Evolutionary conservation across 768 basidiomycete species (phyloP).

Genomic region (Hericium coralloides): DNA sequence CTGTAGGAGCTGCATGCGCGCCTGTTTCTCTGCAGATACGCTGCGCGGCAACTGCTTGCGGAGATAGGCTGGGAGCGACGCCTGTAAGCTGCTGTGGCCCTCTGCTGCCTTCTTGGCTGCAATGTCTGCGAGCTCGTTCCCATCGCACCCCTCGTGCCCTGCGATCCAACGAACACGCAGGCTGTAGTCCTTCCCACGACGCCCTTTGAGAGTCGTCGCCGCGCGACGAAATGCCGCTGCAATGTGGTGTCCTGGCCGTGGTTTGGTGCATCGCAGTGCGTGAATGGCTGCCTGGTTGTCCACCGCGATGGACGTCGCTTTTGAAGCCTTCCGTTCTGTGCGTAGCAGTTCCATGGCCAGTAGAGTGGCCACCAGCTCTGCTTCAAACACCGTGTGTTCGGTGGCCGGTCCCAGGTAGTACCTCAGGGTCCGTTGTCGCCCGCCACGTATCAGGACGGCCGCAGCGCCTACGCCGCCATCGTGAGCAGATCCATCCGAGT

Average conservation of each 20-base stretch:
- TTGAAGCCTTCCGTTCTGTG: not conserved
- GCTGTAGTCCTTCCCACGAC: not conserved
- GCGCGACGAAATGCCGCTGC: not conserved
- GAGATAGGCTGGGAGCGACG: not conserved
- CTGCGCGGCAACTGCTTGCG: not conserved
- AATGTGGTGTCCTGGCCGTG: constrained; percentile 4
- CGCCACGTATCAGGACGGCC: not conserved
- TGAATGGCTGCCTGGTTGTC: constrained; percentile 9
- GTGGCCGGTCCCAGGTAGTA: not conserved
- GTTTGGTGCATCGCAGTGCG: not conserved
- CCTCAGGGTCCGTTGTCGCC: not conserved
- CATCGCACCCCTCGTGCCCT: not conserved
- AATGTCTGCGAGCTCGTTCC: not conserved
- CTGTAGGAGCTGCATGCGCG: not conserved
- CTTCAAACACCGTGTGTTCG: constrained; percentile 22
- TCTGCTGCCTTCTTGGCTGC: not conserved
- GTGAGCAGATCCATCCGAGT: not conserved
- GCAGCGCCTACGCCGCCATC: not conserved
- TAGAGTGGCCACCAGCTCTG: constrained; percentile 20
- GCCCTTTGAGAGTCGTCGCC: not conserved
- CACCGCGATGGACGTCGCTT: not conserved
- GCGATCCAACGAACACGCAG: not conserved
- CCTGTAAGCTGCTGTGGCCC: not conserved
- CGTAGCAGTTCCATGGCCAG: constrained; percentile 20
- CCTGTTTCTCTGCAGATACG: not conserved